A percentile compares a stretch with the other conserved stretches of the same genome.
phyloP scores from a whole-genome alignment of 495 filamentous ascomycete genomes.

The Umbilicaria muhlenbergii region DNA sequence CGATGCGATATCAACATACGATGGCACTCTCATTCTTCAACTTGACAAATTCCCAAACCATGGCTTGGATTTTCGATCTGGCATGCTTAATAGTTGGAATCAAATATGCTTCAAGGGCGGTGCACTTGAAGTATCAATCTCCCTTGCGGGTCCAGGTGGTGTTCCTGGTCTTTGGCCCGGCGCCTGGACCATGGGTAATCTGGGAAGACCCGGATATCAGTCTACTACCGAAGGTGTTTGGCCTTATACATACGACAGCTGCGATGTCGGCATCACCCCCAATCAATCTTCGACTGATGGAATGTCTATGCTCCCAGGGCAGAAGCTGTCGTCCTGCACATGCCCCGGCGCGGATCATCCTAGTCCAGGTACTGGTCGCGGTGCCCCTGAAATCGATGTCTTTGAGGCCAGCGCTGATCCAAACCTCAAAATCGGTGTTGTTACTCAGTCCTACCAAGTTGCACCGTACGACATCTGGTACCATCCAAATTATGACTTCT shows the following conservation, averaged over 20 bases:
- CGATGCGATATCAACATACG: conserved; percentile 48
- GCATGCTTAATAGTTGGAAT: conserved; percentile 66
- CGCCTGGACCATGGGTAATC: conserved; percentile 62
- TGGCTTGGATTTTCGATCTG: conserved; percentile 49
- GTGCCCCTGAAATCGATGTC: conserved; percentile 58
- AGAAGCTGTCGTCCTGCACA: conserved; percentile 52
- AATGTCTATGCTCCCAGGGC: conserved; percentile 50
- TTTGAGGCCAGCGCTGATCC: conserved; percentile 45
- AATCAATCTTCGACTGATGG: conserved; percentile 54
- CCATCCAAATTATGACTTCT: conserved; percentile 45
- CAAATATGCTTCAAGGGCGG: conserved; percentile 61
- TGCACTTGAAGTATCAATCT: conserved; percentile 54
- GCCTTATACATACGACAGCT: conserved; percentile 60
- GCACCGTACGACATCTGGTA: conserved; percentile 63
- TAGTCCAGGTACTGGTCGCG: conserved; percentile 43
- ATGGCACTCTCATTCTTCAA: conserved; percentile 46
- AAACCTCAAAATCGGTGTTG: conserved; percentile 28
- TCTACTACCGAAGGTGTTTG: conserved; percentile 51
- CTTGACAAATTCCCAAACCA: conserved; percentile 51
- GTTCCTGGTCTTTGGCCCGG: conserved; percentile 57
- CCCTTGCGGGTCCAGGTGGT: conserved; percentile 52
- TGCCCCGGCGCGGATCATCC: conserved; percentile 51
- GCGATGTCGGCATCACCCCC: conserved; percentile 54
- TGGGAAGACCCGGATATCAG: conserved; percentile 48
- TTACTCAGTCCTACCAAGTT: conserved; percentile 51